These are phyloP conservation scores for Prunus davidiana DNA, from an alignment of 306 rosid genomes.

Conservation along the genomic window DNA sequence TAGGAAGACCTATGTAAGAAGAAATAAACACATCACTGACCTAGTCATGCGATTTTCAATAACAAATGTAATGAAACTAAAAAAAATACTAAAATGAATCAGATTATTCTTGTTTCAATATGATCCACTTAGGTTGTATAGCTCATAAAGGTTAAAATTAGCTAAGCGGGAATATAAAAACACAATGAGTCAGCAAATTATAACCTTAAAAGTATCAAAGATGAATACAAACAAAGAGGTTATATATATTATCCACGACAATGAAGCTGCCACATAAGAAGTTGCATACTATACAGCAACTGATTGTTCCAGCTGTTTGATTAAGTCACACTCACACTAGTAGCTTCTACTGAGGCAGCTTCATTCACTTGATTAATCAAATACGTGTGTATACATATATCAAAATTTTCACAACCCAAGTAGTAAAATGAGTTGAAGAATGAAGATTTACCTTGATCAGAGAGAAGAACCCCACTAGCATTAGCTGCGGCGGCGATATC, in stretches of 20 bases:
- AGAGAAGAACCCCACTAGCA: conserved; percentile 80
- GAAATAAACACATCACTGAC: conserved; percentile 15
- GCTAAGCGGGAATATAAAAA: background rate
- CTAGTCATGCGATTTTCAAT: background rate
- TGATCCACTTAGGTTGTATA: background rate
- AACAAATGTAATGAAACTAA: background rate
- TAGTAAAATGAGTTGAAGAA: background rate
- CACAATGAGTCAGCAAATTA: background rate
- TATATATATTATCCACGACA: background rate
- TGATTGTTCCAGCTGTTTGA: background rate
- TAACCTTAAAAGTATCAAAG: background rate
- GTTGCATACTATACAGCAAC: background rate
- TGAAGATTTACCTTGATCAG: conserved; percentile 66
- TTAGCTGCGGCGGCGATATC: conserved; percentile 85
- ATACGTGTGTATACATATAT: background rate
- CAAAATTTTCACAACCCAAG: background rate
- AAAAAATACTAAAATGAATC: background rate
- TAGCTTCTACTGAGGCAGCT: background rate
- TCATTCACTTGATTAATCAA: too few species aligned
- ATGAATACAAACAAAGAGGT: background rate
- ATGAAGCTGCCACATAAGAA: background rate
- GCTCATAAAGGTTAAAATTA: background rate
- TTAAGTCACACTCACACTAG: background rate
- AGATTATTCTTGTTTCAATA: background rate
- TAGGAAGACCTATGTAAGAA: conserved; percentile 68